Evolutionary conservation across 352 stramenopile species (phyloP).

Genomic region (Phytophthora litchii): DNA sequence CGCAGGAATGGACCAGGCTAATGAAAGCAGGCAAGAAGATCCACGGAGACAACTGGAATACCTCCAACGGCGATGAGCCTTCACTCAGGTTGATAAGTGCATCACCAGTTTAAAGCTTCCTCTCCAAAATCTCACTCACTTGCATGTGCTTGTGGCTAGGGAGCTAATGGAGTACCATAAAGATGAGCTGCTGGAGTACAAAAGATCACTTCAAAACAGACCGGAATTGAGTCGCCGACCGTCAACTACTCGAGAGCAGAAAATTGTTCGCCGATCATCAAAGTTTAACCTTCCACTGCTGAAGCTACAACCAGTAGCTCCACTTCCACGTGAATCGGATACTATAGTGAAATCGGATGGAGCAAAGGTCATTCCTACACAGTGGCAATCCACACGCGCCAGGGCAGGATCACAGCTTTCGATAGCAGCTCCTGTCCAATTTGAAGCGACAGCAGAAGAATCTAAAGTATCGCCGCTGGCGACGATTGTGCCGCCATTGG

Average conservation of each 20-base stretch:
- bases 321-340: slow-evolving; percentile 12
- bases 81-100: slow-evolving; percentile 43
- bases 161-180: slow-evolving; percentile 79
- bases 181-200: slow-evolving; percentile 71
- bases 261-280: slow-evolving; percentile 15
- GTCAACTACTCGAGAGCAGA: slow-evolving; percentile 15
- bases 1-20: slow-evolving; percentile 65
- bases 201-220: slow-evolving; percentile 32
- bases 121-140: not conserved
- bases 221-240: slow-evolving; percentile 14
- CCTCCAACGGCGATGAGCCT: slow-evolving; percentile 38
- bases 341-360: slow-evolving; percentile 10
- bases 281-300: slow-evolving; percentile 30
- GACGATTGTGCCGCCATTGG: slow-evolving; percentile 28
- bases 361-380: slow-evolving; percentile 33
- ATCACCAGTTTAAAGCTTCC: not conserved
- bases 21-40: slow-evolving; percentile 70
- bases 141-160: slow-evolving; percentile 17
- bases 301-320: slow-evolving; percentile 27
- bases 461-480: slow-evolving; percentile 9
- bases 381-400: slow-evolving; percentile 71
- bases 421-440: slow-evolving; percentile 9
- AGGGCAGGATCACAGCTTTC: slow-evolving; percentile 27
- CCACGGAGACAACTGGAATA: slow-evolving; percentile 66
- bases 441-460: slow-evolving; percentile 3